phyloP scores from a whole-genome alignment of 1,284 basidiomycete genomes.

The Pyrrhoderma noxium region DNA sequence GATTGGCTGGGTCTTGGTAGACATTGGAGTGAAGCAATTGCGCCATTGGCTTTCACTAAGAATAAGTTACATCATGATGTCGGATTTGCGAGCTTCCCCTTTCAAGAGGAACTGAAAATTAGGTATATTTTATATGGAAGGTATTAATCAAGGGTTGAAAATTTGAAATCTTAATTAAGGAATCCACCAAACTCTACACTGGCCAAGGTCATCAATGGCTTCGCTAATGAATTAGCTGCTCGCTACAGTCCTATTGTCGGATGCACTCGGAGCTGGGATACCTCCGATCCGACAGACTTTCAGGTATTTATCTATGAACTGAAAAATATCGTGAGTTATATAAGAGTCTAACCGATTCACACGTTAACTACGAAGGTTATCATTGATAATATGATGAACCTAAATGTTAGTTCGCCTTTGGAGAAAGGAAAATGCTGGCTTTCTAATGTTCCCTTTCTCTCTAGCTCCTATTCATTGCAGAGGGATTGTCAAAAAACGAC shows the following conservation, averaged over 20 bases:
- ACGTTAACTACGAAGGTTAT: too few species aligned
- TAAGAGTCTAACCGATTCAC: too few species aligned
- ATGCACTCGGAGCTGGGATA: constrained; percentile 49
- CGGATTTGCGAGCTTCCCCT: constrained; percentile 62
- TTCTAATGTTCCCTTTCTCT: background rate
- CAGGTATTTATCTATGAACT: constrained; percentile 32
- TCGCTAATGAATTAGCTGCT: constrained; percentile 33
- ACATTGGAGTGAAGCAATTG: constrained; percentile 41
- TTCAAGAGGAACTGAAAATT: constrained; percentile 45
- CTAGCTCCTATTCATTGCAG: constrained; percentile 50
- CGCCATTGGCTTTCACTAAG: constrained; percentile 36
- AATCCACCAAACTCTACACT: constrained; percentile 34
- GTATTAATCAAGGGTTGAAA: too few species aligned
- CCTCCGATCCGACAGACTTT: constrained; percentile 47
- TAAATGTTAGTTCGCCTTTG: constrained; percentile 34
- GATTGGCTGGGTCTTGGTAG: constrained; percentile 50
- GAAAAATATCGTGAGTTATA: too few species aligned
- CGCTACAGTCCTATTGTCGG: constrained; percentile 38
- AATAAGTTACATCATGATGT: constrained; percentile 56
- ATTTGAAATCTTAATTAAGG: too few species aligned
- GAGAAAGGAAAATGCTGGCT: background rate
- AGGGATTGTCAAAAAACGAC: constrained; percentile 47
- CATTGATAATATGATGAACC: constrained; percentile 75
- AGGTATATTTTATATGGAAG: constrained; percentile 6
- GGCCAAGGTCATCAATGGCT: constrained; percentile 30